A percentile compares a stretch with the other conserved stretches of the same genome.
Evolutionary conservation across 1,284 basidiomycete species (phyloP).

Genomic region (Leucoagaricus sp.): DNA sequence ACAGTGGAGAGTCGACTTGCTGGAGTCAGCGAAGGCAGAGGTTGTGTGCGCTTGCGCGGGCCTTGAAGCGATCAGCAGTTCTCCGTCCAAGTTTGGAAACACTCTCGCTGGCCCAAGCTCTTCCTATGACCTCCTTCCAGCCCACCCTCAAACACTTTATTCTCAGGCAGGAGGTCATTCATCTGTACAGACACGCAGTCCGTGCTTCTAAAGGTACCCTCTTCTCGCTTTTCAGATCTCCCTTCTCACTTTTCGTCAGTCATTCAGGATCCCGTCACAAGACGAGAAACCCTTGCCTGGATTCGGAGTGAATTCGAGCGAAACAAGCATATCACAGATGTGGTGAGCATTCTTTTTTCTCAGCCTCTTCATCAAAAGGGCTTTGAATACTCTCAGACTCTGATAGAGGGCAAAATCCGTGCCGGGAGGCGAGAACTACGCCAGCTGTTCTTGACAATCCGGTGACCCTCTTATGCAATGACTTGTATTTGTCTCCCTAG

Average conservation of each 20-base stretch:
- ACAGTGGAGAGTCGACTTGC: conserved; percentile 17
- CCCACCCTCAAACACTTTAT: conserved; percentile 74
- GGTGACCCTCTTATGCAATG: background rate
- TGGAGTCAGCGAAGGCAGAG: conserved; percentile 22
- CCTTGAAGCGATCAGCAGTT: conserved; percentile 39
- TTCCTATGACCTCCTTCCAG: conserved; percentile 27
- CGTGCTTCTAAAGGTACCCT: conserved; percentile 64
- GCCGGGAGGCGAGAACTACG: conserved; percentile 9
- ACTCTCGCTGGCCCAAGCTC: conserved; percentile 15
- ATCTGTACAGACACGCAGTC: conserved; percentile 64
- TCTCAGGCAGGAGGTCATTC: conserved; percentile 58
- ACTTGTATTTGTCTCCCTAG: no score
- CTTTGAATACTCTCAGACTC: conserved; percentile 6
- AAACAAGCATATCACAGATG: conserved; percentile 55
- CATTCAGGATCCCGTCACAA: conserved; percentile 58
- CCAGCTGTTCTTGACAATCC: conserved; percentile 5
- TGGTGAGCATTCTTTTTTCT: conserved; percentile 39
- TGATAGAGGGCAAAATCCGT: conserved; percentile 17
- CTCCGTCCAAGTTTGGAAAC: conserved; percentile 22
- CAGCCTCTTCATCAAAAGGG: conserved; percentile 5
- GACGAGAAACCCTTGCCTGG: conserved; percentile 70
- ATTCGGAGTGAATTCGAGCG: conserved; percentile 72
- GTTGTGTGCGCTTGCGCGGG: conserved; percentile 32
- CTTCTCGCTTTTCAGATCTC: conserved; percentile 12
- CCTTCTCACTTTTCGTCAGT: conserved; percentile 37